phyloP scores from a whole-genome alignment of 2,329 filamentous ascomycete species.

The Aspergillus melleus region DNA sequence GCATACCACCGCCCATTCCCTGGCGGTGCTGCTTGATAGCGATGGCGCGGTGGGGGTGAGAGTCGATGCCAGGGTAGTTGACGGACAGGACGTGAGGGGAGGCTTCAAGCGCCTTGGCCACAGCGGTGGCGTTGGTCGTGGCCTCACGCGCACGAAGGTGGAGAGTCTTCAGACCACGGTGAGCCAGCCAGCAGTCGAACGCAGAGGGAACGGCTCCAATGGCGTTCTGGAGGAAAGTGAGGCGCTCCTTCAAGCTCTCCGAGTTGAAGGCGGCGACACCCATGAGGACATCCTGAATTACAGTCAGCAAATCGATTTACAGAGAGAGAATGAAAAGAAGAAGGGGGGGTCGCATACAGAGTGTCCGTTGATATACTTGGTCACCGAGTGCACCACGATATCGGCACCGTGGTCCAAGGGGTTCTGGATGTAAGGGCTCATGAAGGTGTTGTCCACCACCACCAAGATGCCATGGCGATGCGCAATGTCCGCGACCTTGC shows the following conservation, averaged over 20 bases:
- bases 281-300: slow-evolving; percentile 81
- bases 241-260: slow-evolving; percentile 70
- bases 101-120: slow-evolving; percentile 74
- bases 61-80: slow-evolving; percentile 90
- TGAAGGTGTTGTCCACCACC: slow-evolving; percentile 99
- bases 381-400: slow-evolving; percentile 94
- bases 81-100: slow-evolving; percentile 83
- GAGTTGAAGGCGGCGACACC: slow-evolving; percentile 95
- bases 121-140: slow-evolving; percentile 72
- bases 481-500: slow-evolving; percentile 76
- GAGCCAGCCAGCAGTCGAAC: slow-evolving; percentile 97
- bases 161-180: slow-evolving; percentile 93
- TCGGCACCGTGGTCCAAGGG: slow-evolving; percentile 93
- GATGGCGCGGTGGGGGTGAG: slow-evolving; percentile 82
- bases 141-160: slow-evolving; percentile 89
- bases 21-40: slow-evolving; percentile 89
- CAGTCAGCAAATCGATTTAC: slow-evolving; percentile 8
- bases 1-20: slow-evolving; percentile 94
- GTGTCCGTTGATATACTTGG: slow-evolving; percentile 99
- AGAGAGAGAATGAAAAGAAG: not conserved
- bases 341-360: slow-evolving; percentile 42
- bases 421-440: slow-evolving; percentile 95
- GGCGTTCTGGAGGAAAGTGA: slow-evolving; percentile 93
- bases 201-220: slow-evolving; percentile 92
- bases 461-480: slow-evolving; percentile 88